Base-by-base conservation (phyloP, 2,329 filamentous ascomycete genomes). In the Escovopsis sp. region DNA sequence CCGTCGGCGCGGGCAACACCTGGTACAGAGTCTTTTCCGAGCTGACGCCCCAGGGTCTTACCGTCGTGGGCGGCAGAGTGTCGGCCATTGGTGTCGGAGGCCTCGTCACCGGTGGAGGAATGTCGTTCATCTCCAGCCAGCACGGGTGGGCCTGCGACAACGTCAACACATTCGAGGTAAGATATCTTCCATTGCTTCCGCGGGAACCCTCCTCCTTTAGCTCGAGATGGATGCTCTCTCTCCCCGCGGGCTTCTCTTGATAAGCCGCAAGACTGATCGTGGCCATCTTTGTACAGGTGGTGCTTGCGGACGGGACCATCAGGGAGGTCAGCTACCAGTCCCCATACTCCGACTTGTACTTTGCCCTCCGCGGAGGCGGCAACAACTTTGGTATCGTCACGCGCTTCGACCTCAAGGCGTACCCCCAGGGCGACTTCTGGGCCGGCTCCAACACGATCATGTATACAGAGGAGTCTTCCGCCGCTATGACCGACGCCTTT, bases 21-120 rank as follows among this genome's bases (percentile, higher is more conserved):
- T 69, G 66, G 66, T 45, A 48, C 2, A 46, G 56, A 9, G 62
- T 68, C 0, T 69, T 65, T 42, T 40, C 49, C 10, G 35, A 48
- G 12, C 53, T 70, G 0, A 55, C 40, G 15, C 39, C 44, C 9
- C 43, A 55, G 4, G 53, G 53, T 5, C 39, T 66, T 0, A 55
- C 57, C 3, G 60, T 63, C 6, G 47, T 56, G 2, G 66, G 65
- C 15, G 66, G 63, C 2, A 55, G 66, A 13, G 52, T 61, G 14
- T 54, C 55, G 1, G 50, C 51, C 7, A 60, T 68, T n/a, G 64
- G 63, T 10, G 63, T 66, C 7, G 36, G 31, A 7, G 47, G 41
- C 37, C 27, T 48, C n/a, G 45, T 39, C 1, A 37, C 46, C 1
- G 44, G 37, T 33, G 54, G 53, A 12, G 49, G 49, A 7, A 47